Percentiles rank a stretch among this genome's conserved stretches.
Conservation (phyloP, 1,284 basidiomycete species). For the Puccinia coronata region DNA sequence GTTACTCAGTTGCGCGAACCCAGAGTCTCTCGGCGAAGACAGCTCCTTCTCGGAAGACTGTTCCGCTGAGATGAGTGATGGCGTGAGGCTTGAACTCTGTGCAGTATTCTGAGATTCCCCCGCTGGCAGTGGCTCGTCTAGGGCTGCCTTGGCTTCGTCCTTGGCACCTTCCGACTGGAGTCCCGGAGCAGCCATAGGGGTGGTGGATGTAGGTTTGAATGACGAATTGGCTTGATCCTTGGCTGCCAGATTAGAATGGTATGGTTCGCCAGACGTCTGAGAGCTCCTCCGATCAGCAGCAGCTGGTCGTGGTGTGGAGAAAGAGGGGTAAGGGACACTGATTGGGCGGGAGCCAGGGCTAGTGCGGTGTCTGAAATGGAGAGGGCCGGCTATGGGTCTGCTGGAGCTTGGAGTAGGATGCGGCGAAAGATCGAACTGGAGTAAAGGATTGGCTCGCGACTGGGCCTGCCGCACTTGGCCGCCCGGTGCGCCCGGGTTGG, state of each 20-base stretch:
- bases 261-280: not conserved
- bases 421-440: conserved; percentile 30
- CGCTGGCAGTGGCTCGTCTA: not conserved
- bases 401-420: not conserved
- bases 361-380: not conserved
- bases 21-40: not conserved
- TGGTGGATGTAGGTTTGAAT: not conserved
- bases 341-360: not conserved
- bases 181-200: not conserved
- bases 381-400: not conserved
- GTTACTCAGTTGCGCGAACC: not conserved
- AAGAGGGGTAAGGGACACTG: not conserved
- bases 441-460: conserved; percentile 20
- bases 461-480: not conserved
- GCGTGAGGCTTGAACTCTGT: not conserved
- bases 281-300: not conserved
- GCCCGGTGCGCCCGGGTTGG: not conserved
- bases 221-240: too few relatives aligned
- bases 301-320: not conserved
- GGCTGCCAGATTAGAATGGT: not conserved
- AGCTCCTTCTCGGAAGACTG: not conserved
- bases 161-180: not conserved
- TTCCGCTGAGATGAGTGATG: not conserved
- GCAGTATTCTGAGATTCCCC: not conserved
- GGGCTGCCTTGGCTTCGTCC: not conserved